phyloP scores from a whole-genome alignment of 176 grass and related monocot genomes.

The Secale cereale region DNA sequence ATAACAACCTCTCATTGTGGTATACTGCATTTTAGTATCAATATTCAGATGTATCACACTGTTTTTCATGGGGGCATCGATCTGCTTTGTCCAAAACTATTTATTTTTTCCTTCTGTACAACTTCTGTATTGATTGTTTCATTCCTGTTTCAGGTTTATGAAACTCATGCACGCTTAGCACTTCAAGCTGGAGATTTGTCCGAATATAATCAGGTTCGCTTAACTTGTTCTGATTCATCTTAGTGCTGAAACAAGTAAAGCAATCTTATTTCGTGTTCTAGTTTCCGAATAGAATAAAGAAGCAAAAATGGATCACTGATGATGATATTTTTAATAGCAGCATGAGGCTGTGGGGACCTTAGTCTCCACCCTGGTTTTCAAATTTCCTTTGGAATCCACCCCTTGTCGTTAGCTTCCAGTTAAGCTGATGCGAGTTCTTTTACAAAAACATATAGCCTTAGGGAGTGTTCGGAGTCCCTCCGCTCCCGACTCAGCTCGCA shows the following conservation, averaged over 20 bases:
- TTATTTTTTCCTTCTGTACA: neutral
- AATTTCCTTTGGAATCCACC: neutral
- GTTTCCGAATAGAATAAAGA: neutral
- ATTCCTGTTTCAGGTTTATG: slow-evolving; percentile 75
- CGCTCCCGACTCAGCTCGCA: too few species aligned
- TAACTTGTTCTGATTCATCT: slow-evolving; percentile 18
- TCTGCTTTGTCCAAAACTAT: neutral
- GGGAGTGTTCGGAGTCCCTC: too few species aligned
- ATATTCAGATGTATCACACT: neutral
- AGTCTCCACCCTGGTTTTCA: neutral
- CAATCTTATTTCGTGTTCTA: neutral
- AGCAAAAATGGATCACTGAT: neutral
- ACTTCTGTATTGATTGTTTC: neutral
- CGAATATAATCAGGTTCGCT: slow-evolving; percentile 88
- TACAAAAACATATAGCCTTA: neutral
- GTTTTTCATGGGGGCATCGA: neutral
- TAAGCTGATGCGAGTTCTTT: neutral
- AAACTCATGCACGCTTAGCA: slow-evolving; percentile 89
- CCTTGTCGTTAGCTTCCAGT: neutral
- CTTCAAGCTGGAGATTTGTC: slow-evolving; percentile 79
- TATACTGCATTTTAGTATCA: slow-evolving; percentile 5
- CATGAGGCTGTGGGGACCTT: neutral
- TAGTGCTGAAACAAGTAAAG: slow-evolving; percentile 1
- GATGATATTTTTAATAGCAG: neutral
- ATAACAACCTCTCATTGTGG: slow-evolving; percentile 11